phyloP scores from a whole-genome alignment of 306 rosid species.

The Lotus japonicus region DNA sequence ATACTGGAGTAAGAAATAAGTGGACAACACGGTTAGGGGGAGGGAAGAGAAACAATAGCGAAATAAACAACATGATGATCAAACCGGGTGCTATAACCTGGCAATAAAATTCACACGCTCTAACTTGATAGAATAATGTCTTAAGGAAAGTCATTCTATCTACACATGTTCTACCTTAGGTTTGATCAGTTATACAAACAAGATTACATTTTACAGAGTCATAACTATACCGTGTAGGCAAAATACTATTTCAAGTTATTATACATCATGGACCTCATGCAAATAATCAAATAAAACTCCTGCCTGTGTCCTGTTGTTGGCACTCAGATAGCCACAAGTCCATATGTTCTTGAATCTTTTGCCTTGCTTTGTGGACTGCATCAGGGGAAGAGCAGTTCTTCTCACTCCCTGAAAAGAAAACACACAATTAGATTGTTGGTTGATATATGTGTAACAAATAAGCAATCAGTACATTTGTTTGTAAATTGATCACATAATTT shows the following conservation, averaged over 20 bases:
- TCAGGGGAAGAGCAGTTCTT: constrained; percentile 71
- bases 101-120: too few relatives aligned
- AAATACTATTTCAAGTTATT: not conserved
- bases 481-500: not conserved
- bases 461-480: not conserved
- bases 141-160: not conserved
- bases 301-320: constrained; percentile 9
- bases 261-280: not conserved
- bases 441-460: not conserved
- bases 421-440: not conserved
- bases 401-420: constrained; percentile 50
- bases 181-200: not conserved
- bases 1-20: too few relatives aligned
- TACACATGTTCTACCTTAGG: not conserved
- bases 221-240: not conserved
- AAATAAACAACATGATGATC: too few relatives aligned
- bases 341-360: constrained; percentile 59
- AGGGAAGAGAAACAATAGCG: too few relatives aligned
- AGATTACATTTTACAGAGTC: not conserved
- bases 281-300: constrained; percentile 28
- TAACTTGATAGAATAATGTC: not conserved
- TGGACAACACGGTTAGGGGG: too few relatives aligned
- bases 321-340: constrained; percentile 92
- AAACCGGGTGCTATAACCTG: too few relatives aligned
- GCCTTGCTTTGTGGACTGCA: constrained; percentile 82